Base-by-base conservation (phyloP, 495 filamentous ascomycete genomes). In the Daldinia bambusicola region DNA sequence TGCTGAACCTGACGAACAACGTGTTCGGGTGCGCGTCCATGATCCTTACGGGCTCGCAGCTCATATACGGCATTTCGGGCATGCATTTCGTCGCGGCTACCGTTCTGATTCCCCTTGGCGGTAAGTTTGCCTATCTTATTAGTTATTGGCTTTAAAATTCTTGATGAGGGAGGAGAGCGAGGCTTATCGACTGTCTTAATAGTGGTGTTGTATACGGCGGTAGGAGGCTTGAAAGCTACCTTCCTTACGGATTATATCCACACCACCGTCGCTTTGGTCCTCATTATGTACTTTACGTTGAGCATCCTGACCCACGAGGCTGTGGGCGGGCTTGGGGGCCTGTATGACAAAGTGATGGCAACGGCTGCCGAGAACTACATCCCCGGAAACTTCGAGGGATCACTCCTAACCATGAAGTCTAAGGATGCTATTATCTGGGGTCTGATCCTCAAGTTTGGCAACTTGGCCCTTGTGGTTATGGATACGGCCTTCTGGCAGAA, bases 321-420 rank as follows among this genome's bases (percentile, higher is more conserved):
- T 5, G 79, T 86, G 14, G 83, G 94, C 7, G 92, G 93, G n/a
- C 90, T 89, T 67, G 87, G 85, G 43, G 84, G 86, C 38, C 92
- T 93, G 78, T 93, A 92, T 81, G 92, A 94, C 81, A 93, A 94
- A 72, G 91, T 92, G 34, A 92, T 93, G 68, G 91, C 91, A n/a
- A 91, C 92, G 1, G 87, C 86, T 53, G 89, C 90, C 4, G 89
- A 92, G 6, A 89, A 92, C 34, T 81, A 79, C 61, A 79, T 86
- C 18, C 56, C 74, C 0, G 83, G 83, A 2, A 86, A 86, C 50
- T 84, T 81, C 34, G 52, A 81, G 22, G 84, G 84, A 2, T 84
- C 83, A 0, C 75, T 85, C 1, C 74, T 86, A 2, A 83, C 83
- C 0, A 80, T 86, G 71, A 86, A 85, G 56, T 86, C 84, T 0